Percentiles rank a stretch among this genome's conserved stretches.
phyloP scores from a whole-genome alignment of 805 yeast species.

The Lipomyces mesembrius region DNA sequence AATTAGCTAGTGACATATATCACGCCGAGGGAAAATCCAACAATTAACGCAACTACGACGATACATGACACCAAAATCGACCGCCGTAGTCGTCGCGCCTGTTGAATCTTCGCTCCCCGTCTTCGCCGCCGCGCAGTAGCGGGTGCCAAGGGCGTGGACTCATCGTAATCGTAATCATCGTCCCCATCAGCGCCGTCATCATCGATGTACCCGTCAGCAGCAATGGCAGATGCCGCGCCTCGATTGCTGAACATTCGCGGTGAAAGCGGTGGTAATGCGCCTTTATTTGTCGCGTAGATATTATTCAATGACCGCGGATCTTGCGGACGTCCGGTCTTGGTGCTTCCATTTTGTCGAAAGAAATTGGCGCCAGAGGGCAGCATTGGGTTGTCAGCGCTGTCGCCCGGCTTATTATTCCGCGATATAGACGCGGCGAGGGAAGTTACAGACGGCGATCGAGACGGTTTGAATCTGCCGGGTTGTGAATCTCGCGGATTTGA shows the following conservation, averaged over 20 bases:
- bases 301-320: slow-evolving; percentile 47
- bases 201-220: slow-evolving; percentile 46
- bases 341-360: slow-evolving; percentile 7
- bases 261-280: slow-evolving; percentile 6
- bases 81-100: slow-evolving; percentile 17
- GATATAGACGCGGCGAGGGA: slow-evolving; percentile 4
- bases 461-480: slow-evolving; percentile 15
- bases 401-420: slow-evolving; percentile 5
- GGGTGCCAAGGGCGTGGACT: slow-evolving; percentile 43
- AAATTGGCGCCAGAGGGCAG: slow-evolving; percentile 14
- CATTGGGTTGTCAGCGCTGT: slow-evolving; percentile 8
- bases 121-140: background rate
- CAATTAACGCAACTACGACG: slow-evolving; percentile 25
- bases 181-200: slow-evolving; percentile 54
- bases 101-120: background rate
- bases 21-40: slow-evolving; percentile 35
- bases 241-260: slow-evolving; percentile 51
- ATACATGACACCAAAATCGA: slow-evolving; percentile 16
- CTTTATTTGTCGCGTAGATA: slow-evolving; percentile 23
- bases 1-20: slow-evolving; percentile 25
- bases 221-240: slow-evolving; percentile 54
- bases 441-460: slow-evolving; percentile 28
- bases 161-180: slow-evolving; percentile 48
- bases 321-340: slow-evolving; percentile 4
- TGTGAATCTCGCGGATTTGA: slow-evolving; percentile 44